Evolutionary conservation across 345 rosid genomes (phyloP).

Genomic region (Eutrema yunnanense): DNA sequence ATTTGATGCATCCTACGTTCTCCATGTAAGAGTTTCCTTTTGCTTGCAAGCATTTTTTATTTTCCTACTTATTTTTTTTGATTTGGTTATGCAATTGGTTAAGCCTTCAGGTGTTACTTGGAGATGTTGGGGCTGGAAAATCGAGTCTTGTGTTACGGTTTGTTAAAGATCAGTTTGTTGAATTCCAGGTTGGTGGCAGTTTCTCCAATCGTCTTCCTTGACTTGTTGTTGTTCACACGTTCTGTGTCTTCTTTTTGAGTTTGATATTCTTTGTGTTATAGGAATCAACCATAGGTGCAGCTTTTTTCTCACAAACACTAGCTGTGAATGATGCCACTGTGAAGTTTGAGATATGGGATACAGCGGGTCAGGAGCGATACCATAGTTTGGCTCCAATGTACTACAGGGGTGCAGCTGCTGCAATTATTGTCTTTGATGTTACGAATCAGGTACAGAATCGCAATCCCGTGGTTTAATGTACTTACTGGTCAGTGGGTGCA

Average conservation of each 20-base stretch:
- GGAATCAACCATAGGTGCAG: conserved; percentile 99
- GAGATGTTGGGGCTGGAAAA: conserved; percentile 96
- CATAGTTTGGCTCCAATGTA: conserved; percentile 99
- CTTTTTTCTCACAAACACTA: conserved; percentile 90
- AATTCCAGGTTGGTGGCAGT: conserved; percentile 56
- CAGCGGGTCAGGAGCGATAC: conserved; percentile 97
- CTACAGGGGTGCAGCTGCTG: conserved; percentile 96
- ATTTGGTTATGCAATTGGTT: conserved; percentile 9
- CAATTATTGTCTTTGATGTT: conserved; percentile 82
- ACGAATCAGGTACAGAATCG: conserved; percentile 56
- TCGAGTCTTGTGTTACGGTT: conserved; percentile 90
- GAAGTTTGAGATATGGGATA: conserved; percentile 99
- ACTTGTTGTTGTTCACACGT: not conserved
- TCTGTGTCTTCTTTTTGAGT: conserved; percentile 6
- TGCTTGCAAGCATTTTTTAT: not conserved
- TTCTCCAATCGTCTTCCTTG: not conserved
- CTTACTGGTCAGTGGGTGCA: not conserved
- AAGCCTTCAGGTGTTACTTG: conserved; percentile 74
- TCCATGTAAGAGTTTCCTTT: not conserved
- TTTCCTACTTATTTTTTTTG: not conserved
- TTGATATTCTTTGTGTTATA: conserved; percentile 22
- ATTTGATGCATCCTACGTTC: not conserved
- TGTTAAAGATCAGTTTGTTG: conserved; percentile 88
- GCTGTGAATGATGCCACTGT: conserved; percentile 93
- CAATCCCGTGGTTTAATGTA: not conserved